phyloP scores from a whole-genome alignment of 768 basidiomycete species.

The Suillus bovinus region DNA sequence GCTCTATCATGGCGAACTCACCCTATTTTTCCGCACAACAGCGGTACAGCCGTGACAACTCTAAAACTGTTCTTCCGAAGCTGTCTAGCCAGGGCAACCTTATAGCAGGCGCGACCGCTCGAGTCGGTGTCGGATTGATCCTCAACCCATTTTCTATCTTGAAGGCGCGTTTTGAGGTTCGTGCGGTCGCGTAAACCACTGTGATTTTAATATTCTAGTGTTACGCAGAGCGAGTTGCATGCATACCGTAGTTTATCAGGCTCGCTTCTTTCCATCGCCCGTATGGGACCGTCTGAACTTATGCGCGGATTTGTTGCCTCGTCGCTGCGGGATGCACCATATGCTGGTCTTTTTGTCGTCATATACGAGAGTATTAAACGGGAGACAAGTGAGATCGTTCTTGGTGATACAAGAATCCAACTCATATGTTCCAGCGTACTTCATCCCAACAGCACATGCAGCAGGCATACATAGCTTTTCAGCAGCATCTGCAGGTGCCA shows the following conservation, averaged over 20 bases:
- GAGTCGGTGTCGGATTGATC: constrained; percentile 78
- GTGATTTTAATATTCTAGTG: constrained; percentile 4
- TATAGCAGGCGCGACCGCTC: constrained; percentile 79
- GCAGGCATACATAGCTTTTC: constrained; percentile 59
- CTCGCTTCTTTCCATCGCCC: constrained; percentile 59
- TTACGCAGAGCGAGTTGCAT: constrained; percentile 73
- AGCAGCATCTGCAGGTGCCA: constrained; percentile 78
- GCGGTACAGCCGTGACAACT: constrained; percentile 17
- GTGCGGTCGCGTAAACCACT: constrained; percentile 17
- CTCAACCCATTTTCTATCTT: constrained; percentile 90
- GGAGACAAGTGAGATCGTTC: constrained; percentile 53
- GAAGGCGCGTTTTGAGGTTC: constrained; percentile 90
- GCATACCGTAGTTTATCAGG: constrained; percentile 61
- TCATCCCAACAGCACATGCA: constrained; percentile 46
- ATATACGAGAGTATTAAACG: constrained; percentile 87
- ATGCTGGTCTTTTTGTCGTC: constrained; percentile 87
- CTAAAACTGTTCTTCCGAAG: constrained; percentile 62
- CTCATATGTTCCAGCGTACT: constrained; percentile 31
- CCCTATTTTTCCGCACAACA: constrained; percentile 58
- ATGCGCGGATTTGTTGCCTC: constrained; percentile 87
- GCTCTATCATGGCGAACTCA: constrained; percentile 71
- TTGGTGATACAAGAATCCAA: constrained; percentile 11
- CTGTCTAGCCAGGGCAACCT: constrained; percentile 82
- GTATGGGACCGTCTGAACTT: constrained; percentile 77
- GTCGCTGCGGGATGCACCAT: constrained; percentile 91